Percentiles rank a stretch among this genome's conserved stretches.
phyloP scores from a whole-genome alignment of 495 filamentous ascomycete genomes.

The Aspergillus leporis region DNA sequence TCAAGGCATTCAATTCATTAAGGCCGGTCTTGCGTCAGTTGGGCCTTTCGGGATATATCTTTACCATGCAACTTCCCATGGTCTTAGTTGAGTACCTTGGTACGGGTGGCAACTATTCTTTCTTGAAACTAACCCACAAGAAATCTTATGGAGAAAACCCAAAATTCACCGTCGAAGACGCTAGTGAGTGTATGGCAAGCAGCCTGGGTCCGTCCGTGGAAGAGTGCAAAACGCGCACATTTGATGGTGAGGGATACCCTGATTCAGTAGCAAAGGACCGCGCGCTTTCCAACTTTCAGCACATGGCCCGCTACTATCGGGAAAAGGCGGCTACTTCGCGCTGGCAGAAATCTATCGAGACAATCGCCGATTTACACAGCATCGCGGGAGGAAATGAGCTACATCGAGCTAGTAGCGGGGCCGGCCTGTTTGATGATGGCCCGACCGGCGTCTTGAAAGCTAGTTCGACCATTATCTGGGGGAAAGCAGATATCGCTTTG shows the following conservation, averaged over 20 bases:
- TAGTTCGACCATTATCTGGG: slow-evolving; percentile 53
- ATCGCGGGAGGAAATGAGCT: slow-evolving; percentile 30
- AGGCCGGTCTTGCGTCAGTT: slow-evolving; percentile 43
- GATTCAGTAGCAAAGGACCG: slow-evolving; percentile 26
- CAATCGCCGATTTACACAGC: slow-evolving; percentile 42
- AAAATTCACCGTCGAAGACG: slow-evolving; percentile 28
- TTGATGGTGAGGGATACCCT: slow-evolving; percentile 35
- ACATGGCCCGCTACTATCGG: slow-evolving; percentile 52
- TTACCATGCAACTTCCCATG: slow-evolving; percentile 47
- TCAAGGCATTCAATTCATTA: slow-evolving; percentile 39
- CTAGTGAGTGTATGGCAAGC: slow-evolving; percentile 45
- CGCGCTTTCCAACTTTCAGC: slow-evolving; percentile 34
- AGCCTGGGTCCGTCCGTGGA: slow-evolving; percentile 39
- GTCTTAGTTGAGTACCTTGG: slow-evolving; percentile 39
- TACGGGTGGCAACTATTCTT: slow-evolving; percentile 42
- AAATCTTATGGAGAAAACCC: slow-evolving; percentile 25
- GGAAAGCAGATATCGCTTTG: slow-evolving; percentile 46
- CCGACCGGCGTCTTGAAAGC: slow-evolving; percentile 46
- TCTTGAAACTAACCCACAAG: slow-evolving; percentile 39
- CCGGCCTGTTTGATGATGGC: slow-evolving; percentile 47
- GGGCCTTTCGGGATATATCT: slow-evolving; percentile 50
- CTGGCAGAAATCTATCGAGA: slow-evolving; percentile 53
- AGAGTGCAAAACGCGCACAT: slow-evolving; percentile 36
- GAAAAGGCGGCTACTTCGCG: slow-evolving; percentile 34
- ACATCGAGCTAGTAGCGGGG: slow-evolving; percentile 35